Conservation (phyloP, 2,329 filamentous ascomycete genomes). For the Fusarium sp. region DNA sequence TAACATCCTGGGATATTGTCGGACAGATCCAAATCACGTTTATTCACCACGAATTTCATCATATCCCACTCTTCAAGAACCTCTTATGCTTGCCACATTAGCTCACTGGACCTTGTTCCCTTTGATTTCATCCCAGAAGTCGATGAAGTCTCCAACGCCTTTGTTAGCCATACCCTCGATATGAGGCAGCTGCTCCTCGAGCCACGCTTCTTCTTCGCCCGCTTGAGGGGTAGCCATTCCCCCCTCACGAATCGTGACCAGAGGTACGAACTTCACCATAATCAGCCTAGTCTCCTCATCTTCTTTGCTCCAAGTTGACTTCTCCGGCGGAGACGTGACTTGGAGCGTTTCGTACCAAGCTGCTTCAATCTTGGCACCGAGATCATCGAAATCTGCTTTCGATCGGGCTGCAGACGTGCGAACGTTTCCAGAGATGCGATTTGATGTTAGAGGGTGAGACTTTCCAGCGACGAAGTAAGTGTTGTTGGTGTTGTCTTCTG, state of each 20-base stretch:
- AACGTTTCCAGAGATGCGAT: conserved; percentile 28
- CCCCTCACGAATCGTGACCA: conserved; percentile 28
- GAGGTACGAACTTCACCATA: conserved; percentile 24
- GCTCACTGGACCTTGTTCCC: too few species aligned
- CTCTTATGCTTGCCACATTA: not conserved
- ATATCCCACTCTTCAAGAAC: too few species aligned
- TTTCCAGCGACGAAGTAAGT: conserved; percentile 28
- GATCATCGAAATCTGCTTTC: conserved; percentile 17
- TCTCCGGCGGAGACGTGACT: not conserved
- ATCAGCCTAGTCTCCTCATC: conserved; percentile 15
- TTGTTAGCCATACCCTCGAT: conserved; percentile 23
- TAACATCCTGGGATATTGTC: too few species aligned
- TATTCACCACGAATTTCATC: not conserved
- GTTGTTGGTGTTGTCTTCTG: not conserved
- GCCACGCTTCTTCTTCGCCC: conserved; percentile 26
- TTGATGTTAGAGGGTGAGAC: not conserved
- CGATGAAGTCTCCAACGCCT: conserved; percentile 11
- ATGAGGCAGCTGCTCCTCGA: conserved; percentile 15
- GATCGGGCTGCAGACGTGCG: conserved; percentile 16
- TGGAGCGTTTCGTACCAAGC: conserved; percentile 15
- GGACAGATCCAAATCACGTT: not conserved
- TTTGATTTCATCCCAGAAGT: not conserved
- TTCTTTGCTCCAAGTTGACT: not conserved
- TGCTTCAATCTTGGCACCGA: conserved; percentile 18
- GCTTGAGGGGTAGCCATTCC: conserved; percentile 33